Evolutionary conservation across 2,329 filamentous ascomycete species (phyloP), one percentile per base, ranked within the genome.

Genomic region (Pseudonectria buxi): DNA sequence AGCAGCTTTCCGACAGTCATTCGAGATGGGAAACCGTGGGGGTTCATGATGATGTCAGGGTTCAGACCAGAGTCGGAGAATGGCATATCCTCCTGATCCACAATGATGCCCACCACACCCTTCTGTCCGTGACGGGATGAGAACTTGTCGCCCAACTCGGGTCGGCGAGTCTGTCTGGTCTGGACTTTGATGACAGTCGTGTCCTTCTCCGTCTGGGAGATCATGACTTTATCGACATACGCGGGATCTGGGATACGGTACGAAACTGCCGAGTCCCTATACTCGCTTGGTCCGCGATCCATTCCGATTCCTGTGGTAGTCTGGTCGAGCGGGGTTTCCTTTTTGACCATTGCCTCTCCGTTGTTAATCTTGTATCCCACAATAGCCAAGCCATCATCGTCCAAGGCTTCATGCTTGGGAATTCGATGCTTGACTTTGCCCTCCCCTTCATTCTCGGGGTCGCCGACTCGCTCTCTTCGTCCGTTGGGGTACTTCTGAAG

Each of bases 1-100:
- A 98, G 77, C 71, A 98, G 84, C 64, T 98, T 98, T 24, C 92
- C 92, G 44, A 98, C 92, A 35, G 92, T 98, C 92, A 98, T 98
- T 62, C 92, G 92, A 24, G 90, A 96, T 2, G 92, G 92, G 73
- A 98, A 98, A 80, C 92, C 92, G 66, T 98, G 92, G 1, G 94
- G 92, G 69, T 98, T 98, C 92, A 98, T 98, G 76, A 98, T 98
- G 49, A 98, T 95, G 62, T 98, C 92, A 0, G 92, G 92, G n/a
- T 81, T 83, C 47, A 98, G 78, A 3, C 92, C 94, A 34, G 74
- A 70, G 62, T 98, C 92, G 25, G 84, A 84, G 66, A 98, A 98
- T 0, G 92, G 92, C 79, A 98, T 84, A 57, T 98, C 92, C 56
- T 92, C 88, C 64, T 96, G 90, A 44, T 95, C 86, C 13, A 90